These are phyloP conservation scores for Tetrahymena malaccensis DNA, from an alignment of 73 alveolate genomes.

Conservation along the genomic window DNA sequence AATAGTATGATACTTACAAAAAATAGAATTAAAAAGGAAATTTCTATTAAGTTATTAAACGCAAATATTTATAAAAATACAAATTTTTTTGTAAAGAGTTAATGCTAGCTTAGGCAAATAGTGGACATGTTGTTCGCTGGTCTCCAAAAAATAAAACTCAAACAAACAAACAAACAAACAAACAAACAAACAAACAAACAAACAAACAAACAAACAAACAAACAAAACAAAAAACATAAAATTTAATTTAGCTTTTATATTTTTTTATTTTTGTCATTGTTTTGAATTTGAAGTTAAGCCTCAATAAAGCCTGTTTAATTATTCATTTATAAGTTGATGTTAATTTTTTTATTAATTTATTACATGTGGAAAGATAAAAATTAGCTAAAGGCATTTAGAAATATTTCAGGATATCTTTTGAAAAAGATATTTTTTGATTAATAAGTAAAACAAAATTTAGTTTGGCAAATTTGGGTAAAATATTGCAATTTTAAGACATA, in stretches of 20 bases:
- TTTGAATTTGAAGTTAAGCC: not conserved
- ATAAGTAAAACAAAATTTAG: no score
- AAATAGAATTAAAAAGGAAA: not conserved
- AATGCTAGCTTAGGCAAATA: no score
- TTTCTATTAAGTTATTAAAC: not conserved
- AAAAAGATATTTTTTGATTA: not conserved
- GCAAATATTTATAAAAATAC: no score
- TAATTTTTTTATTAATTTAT: no score
- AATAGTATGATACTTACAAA: not conserved
- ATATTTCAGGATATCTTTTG: not conserved
- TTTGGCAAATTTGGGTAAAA: no score
- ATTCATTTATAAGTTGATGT: no score
- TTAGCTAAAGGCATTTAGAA: not conserved
- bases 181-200: not conserved
- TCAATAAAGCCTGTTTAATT: no score
- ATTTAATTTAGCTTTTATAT: not conserved
- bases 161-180: not conserved
- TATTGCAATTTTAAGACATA: not conserved
- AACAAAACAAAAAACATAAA: no score
- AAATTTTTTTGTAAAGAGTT: no score
- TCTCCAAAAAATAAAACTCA: not conserved
- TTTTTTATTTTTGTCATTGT: no score
- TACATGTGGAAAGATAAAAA: not conserved
- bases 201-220: not conserved
- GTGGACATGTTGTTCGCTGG: not conserved